These are phyloP conservation scores for Kernera saxatilis DNA, from an alignment of 345 rosid species.

Conservation along the genomic window DNA sequence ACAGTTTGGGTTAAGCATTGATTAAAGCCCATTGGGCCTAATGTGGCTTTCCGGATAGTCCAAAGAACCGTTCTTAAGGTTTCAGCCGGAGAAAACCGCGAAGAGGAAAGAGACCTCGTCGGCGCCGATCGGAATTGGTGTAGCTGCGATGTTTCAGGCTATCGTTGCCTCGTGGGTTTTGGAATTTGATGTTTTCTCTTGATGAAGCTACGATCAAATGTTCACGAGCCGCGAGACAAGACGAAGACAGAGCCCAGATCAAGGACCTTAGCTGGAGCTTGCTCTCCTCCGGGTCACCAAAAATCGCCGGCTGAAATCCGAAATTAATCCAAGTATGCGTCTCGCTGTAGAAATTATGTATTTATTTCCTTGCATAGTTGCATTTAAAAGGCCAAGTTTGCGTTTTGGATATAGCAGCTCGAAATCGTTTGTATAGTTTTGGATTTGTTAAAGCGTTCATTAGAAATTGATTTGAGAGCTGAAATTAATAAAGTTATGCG, in stretches of 20 bases:
- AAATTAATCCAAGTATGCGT: background rate
- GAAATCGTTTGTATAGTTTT: background rate
- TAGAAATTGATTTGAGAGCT: background rate
- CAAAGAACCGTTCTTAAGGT: background rate
- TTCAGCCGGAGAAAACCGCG: background rate
- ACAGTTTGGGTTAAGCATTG: background rate
- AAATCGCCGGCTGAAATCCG: background rate
- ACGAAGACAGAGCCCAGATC: background rate
- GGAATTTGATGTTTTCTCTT: background rate
- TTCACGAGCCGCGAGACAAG: background rate
- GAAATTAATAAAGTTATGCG: background rate
- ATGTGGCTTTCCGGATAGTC: background rate
- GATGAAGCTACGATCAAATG: background rate
- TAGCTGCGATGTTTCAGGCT: background rate
- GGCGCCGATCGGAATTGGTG: background rate
- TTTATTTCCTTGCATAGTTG: too few relatives aligned
- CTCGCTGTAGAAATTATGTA: background rate
- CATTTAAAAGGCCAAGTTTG: background rate
- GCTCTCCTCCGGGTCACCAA: background rate
- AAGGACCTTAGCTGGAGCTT: background rate
- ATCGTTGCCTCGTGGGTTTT: background rate
- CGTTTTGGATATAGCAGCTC: background rate
- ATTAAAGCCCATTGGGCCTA: background rate
- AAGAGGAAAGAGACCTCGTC: background rate
- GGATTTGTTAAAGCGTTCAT: background rate